These are phyloP conservation scores for Vaccinium corymbosum DNA, from an alignment of 148 eudicot species.

Conservation along the genomic window DNA sequence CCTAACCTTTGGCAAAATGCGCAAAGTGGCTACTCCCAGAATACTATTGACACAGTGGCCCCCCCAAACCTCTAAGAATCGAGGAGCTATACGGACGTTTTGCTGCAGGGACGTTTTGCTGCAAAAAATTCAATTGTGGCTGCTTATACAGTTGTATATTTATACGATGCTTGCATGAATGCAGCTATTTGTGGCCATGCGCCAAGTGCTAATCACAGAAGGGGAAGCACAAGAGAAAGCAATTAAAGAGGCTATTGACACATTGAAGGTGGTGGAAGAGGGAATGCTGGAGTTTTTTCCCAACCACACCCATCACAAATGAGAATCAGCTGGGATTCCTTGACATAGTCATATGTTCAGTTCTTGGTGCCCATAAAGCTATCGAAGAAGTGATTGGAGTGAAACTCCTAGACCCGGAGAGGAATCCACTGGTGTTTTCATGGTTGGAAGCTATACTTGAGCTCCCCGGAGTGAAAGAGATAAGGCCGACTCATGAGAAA, in stretches of 20 bases:
- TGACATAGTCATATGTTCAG: constrained; percentile 23
- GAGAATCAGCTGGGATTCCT: constrained; percentile 23
- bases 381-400: constrained; percentile 23
- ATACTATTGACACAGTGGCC: no score
- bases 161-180: not conserved
- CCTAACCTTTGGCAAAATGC: no score
- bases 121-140: not conserved
- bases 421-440: constrained; percentile 21
- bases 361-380: constrained; percentile 21
- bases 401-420: constrained; percentile 25
- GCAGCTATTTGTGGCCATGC: constrained; percentile 17
- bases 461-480: constrained; percentile 28
- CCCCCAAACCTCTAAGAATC: no score
- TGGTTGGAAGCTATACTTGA: constrained; percentile 20
- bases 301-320: constrained; percentile 3
- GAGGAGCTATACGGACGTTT: no score
- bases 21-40: no score
- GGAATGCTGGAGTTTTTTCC: constrained; percentile 20
- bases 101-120: no score
- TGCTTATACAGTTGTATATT: not conserved
- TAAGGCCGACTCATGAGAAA: constrained; percentile 21
- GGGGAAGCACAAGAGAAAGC: constrained; percentile 19
- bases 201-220: constrained; percentile 4
- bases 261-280: constrained; percentile 22
- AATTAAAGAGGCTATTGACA: constrained; percentile 21